These are phyloP conservation scores for Zopfia rhizophila DNA, from an alignment of 2,329 filamentous ascomycete genomes.

Conservation along the genomic window DNA sequence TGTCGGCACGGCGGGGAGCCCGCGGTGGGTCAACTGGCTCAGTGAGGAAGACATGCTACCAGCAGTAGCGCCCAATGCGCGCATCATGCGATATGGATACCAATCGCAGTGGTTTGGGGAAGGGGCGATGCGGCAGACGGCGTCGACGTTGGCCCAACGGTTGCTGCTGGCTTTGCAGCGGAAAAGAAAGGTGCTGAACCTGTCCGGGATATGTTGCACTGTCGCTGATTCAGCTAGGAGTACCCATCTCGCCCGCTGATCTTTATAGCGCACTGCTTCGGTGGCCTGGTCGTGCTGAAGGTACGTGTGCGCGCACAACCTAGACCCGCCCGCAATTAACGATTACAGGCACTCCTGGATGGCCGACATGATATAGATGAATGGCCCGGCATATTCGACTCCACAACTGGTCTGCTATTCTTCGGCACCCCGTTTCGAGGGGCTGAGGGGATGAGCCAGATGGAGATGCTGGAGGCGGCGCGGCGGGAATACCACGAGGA, in stretches of 20 bases:
- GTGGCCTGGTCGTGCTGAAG: slow-evolving; percentile 38
- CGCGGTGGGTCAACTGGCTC: slow-evolving; percentile 39
- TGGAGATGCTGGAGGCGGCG: slow-evolving; percentile 37
- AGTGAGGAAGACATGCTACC: slow-evolving; percentile 33
- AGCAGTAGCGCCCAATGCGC: slow-evolving; percentile 30
- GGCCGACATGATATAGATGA: slow-evolving; percentile 21
- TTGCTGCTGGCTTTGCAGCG: slow-evolving; percentile 27
- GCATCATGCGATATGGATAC: slow-evolving; percentile 43
- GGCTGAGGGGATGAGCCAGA: slow-evolving; percentile 35
- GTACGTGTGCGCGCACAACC: slow-evolving; percentile 19
- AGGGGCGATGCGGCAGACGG: slow-evolving; percentile 32
- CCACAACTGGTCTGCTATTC: slow-evolving; percentile 31
- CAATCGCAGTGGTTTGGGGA: slow-evolving; percentile 38
- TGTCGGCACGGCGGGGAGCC: slow-evolving; percentile 25
- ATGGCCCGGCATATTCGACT: slow-evolving; percentile 32
- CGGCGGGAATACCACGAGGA: slow-evolving; percentile 31
- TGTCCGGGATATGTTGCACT: background rate
- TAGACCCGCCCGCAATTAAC: slow-evolving; percentile 17
- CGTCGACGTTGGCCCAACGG: slow-evolving; percentile 29
- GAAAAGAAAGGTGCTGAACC: slow-evolving; percentile 29
- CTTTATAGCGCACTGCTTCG: slow-evolving; percentile 39
- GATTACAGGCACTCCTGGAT: slow-evolving; percentile 26
- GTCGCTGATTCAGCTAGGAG: slow-evolving; percentile 20
- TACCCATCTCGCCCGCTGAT: slow-evolving; percentile 29
- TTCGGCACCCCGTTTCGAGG: slow-evolving; percentile 39